Evolutionary conservation across 768 basidiomycete genomes (phyloP).

Genomic region (Trichaptum fuscoviolaceum): DNA sequence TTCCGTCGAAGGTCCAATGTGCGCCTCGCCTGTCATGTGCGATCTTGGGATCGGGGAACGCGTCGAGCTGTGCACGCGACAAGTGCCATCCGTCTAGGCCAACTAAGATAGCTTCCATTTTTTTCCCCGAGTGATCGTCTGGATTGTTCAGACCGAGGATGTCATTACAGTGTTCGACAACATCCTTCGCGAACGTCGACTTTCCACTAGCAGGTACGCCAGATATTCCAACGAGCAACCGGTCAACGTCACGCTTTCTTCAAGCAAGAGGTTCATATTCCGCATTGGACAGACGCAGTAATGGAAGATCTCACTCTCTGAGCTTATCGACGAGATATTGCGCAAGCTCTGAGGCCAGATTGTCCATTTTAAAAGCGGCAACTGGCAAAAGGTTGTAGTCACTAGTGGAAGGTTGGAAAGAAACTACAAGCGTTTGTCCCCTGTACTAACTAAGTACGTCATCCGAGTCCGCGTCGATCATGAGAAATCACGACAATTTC

Average conservation of each 20-base stretch:
- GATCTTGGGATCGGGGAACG: slow-evolving; percentile 66
- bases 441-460: too few species aligned
- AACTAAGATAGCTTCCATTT: slow-evolving; percentile 53
- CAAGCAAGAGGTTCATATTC: slow-evolving; percentile 9
- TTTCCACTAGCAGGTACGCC: slow-evolving; percentile 89
- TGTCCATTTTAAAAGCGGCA: slow-evolving; percentile 30
- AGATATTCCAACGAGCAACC: slow-evolving; percentile 62
- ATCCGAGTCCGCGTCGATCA: too few species aligned
- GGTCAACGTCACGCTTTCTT: slow-evolving; percentile 20
- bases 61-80: slow-evolving; percentile 70
- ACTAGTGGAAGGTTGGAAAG: too few species aligned
- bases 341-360: slow-evolving; percentile 34
- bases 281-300: slow-evolving; percentile 29
- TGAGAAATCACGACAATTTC: too few species aligned
- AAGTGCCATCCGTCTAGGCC: slow-evolving; percentile 93
- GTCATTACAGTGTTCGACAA: slow-evolving; percentile 50
- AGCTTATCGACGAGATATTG: slow-evolving; percentile 29
- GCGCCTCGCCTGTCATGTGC: slow-evolving; percentile 79
- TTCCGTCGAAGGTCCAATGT: slow-evolving; percentile 88
- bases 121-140: slow-evolving; percentile 1
- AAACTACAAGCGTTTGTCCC: too few species aligned
- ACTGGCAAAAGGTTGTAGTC: too few species aligned
- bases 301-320: slow-evolving; percentile 22
- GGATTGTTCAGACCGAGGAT: slow-evolving; percentile 24
- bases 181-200: slow-evolving; percentile 60